A percentile compares a stretch with the other conserved stretches of the same genome.
Conservation (phyloP, 495 filamentous ascomycete species). For the Annulohypoxylon maeteangense region DNA sequence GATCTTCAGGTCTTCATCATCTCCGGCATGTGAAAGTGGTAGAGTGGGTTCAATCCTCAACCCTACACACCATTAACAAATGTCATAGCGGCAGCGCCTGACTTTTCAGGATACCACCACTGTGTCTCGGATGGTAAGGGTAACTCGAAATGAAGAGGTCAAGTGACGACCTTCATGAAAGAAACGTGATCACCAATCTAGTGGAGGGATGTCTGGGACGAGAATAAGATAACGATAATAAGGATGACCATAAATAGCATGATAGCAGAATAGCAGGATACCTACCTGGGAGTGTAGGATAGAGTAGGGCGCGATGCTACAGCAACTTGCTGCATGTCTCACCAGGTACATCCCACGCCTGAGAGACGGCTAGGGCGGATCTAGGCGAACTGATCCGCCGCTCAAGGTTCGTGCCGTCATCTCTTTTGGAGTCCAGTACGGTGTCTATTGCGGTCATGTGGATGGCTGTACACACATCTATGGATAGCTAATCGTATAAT, state of each 20-base stretch:
- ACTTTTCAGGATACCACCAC: constrained; percentile 28
- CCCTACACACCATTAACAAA: constrained; percentile 13
- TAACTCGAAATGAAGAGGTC: constrained; percentile 22
- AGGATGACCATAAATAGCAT: constrained; percentile 35
- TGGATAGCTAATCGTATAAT: neutral
- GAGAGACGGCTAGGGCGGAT: constrained; percentile 40
- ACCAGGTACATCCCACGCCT: constrained; percentile 13
- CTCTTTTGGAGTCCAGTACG: neutral
- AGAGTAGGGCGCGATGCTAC: constrained; percentile 15
- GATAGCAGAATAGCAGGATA: neutral
- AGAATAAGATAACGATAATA: constrained; percentile 40
- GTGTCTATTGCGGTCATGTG: constrained; percentile 20
- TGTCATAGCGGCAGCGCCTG: constrained; percentile 29
- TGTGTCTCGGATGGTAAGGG: constrained; percentile 33
- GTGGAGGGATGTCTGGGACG: constrained; percentile 28
- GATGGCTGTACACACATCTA: constrained; percentile 12
- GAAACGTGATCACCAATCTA: constrained; percentile 37
- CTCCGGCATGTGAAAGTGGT: constrained; percentile 1
- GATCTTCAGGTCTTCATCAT: constrained; percentile 10
- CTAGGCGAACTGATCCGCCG: constrained; percentile 29
- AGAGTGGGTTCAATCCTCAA: constrained; percentile 28
- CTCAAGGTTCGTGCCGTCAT: constrained; percentile 31
- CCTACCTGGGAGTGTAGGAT: no score
- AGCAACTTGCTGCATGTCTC: constrained; percentile 23
- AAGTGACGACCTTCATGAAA: constrained; percentile 35